These are phyloP conservation scores for Papiliotrema fonsecae DNA, from an alignment of 1,284 basidiomycete species.

Conservation along the genomic window DNA sequence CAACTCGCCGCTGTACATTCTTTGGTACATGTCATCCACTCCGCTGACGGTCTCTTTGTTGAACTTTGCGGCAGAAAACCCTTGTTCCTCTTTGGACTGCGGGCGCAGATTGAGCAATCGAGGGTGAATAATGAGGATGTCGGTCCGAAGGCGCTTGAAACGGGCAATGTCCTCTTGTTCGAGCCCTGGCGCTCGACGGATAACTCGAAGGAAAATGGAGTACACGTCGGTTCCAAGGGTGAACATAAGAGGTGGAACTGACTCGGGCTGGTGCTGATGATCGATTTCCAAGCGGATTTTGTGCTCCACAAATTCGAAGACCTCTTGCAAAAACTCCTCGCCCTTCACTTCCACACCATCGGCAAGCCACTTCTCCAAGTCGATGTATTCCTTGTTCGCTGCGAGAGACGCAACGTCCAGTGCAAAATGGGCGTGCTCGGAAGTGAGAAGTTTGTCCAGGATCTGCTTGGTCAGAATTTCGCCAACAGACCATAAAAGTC, in stretches of 20 bases:
- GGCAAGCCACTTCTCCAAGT: constrained; percentile 92
- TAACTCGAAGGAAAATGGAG: constrained; percentile 80
- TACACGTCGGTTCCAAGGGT: constrained; percentile 61
- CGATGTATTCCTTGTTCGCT: constrained; percentile 86
- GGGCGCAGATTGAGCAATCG: constrained; percentile 94
- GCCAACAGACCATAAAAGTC: not conserved
- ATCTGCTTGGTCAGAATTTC: constrained; percentile 58
- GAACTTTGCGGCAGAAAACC: constrained; percentile 84
- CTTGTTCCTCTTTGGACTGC: constrained; percentile 81
- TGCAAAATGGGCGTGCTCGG: constrained; percentile 78
- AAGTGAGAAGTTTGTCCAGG: constrained; percentile 79
- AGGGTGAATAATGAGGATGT: constrained; percentile 92
- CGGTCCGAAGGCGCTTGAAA: constrained; percentile 87
- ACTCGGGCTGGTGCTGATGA: constrained; percentile 72
- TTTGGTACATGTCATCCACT: constrained; percentile 92
- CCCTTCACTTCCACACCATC: constrained; percentile 78
- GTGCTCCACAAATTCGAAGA: constrained; percentile 80
- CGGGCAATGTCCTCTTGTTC: constrained; percentile 70
- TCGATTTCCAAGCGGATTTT: constrained; percentile 84
- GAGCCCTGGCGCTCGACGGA: constrained; percentile 59
- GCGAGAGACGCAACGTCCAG: constrained; percentile 91
- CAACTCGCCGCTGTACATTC: constrained; percentile 90
- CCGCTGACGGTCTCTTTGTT: constrained; percentile 83
- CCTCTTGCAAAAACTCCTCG: constrained; percentile 77
- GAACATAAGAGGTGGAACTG: constrained; percentile 55